phyloP scores from a whole-genome alignment of 192 early-diverging fungal genomes.

The Coemansia sp. region DNA sequence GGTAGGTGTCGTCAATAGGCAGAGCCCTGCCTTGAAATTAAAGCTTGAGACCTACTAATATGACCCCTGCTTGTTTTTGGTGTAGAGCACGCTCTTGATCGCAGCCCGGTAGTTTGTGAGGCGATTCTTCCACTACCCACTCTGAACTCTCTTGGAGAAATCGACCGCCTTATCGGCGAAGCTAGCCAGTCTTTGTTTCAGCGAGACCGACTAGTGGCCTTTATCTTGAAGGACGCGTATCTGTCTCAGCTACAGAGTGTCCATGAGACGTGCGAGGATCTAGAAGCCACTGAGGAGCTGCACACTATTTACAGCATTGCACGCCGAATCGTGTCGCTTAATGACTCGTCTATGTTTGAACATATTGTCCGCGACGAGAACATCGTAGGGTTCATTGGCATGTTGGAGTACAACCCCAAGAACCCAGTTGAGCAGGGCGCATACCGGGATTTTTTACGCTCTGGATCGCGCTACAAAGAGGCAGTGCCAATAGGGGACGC shows the following conservation, averaged over 20 bases:
- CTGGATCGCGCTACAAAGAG: conserved; percentile 62
- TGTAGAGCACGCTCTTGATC: conserved; percentile 21
- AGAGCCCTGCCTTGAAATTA: neutral
- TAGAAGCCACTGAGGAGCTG: conserved; percentile 72
- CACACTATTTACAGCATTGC: conserved; percentile 73
- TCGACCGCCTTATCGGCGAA: conserved; percentile 64
- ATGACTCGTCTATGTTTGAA: conserved; percentile 74
- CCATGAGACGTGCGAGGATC: conserved; percentile 77
- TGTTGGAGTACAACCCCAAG: conserved; percentile 88
- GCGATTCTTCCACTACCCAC: conserved; percentile 64
- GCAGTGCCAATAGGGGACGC: conserved; percentile 78
- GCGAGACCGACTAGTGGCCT: conserved; percentile 62
- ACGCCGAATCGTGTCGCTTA: conserved; percentile 73
- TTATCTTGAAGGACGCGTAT: conserved; percentile 65
- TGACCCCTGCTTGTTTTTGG: neutral
- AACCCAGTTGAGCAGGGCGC: conserved; percentile 66
- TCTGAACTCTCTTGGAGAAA: conserved; percentile 65
- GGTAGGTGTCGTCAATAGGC: conserved; percentile 21
- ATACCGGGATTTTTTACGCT: conserved; percentile 69
- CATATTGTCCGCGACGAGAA: conserved; percentile 73
- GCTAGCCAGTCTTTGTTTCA: conserved; percentile 57
- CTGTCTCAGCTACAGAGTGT: conserved; percentile 68
- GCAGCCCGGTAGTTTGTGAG: neutral
- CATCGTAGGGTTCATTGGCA: conserved; percentile 69
- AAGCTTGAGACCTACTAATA: too few species aligned